A percentile compares a stretch with the other conserved stretches of the same genome.
Evolutionary conservation across 2,329 filamentous ascomycete species (phyloP).

Genomic region (Cercospora zeina): DNA sequence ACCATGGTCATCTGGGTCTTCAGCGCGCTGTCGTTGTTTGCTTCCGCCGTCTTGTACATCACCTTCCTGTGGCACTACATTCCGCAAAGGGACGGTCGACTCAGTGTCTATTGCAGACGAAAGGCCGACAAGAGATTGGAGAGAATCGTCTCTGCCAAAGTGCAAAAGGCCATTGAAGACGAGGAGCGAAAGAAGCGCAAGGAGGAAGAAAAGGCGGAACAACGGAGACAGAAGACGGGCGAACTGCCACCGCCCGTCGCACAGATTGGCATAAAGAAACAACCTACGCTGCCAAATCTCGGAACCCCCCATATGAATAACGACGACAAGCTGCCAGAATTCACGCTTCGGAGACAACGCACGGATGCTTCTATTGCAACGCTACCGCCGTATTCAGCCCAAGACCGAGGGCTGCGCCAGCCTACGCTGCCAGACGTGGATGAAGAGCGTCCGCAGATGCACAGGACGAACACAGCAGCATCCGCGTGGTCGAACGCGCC

Average conservation of each 20-base stretch:
- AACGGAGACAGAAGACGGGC: conserved; percentile 44
- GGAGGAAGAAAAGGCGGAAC: conserved; percentile 58
- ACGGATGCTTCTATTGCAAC: conserved; percentile 42
- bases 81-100: conserved; percentile 73
- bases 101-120: conserved; percentile 82
- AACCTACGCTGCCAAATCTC: conserved; percentile 68
- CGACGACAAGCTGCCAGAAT: conserved; percentile 46
- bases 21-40: conserved; percentile 69
- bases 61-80: conserved; percentile 93
- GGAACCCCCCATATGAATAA: conserved; percentile 57
- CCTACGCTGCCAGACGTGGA: conserved; percentile 48
- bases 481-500: conserved; percentile 53
- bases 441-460: conserved; percentile 41
- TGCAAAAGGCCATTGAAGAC: conserved; percentile 83
- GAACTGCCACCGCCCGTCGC: conserved; percentile 26
- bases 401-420: conserved; percentile 42
- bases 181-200: conserved; percentile 59
- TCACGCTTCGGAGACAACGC: conserved; percentile 40
- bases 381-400: conserved; percentile 52
- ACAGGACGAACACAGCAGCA: conserved; percentile 54
- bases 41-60: conserved; percentile 76
- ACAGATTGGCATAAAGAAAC: conserved; percentile 40
- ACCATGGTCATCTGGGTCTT: conserved; percentile 88
- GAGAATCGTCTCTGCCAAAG: conserved; percentile 79
- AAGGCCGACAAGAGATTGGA: conserved; percentile 87